Evolutionary conservation across 2,329 filamentous ascomycete genomes (phyloP).

Genomic region (Pezicula neosporulosa): DNA sequence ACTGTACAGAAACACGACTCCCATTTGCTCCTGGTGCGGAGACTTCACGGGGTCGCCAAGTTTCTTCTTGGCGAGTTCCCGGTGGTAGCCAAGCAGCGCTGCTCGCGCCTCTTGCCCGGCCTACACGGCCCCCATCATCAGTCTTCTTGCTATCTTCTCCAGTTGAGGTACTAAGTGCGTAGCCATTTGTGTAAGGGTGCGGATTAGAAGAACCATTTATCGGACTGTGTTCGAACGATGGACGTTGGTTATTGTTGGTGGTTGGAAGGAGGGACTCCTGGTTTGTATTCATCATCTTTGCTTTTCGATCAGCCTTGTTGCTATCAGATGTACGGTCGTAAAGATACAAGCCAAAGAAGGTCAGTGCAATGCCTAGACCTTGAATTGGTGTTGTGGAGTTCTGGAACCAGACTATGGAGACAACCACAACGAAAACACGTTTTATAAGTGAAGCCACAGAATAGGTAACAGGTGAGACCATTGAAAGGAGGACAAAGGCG

Average conservation of each 20-base stretch:
- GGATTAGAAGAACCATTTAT: slow-evolving; percentile 16
- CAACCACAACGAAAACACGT: slow-evolving; percentile 92
- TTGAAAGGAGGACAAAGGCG: slow-evolving; percentile 86
- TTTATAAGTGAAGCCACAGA: slow-evolving; percentile 95
- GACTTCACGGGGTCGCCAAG: slow-evolving; percentile 53
- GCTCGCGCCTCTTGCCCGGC: slow-evolving; percentile 39
- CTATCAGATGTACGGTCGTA: slow-evolving; percentile 91
- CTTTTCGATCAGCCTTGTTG: slow-evolving; percentile 81
- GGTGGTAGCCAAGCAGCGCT: slow-evolving; percentile 67
- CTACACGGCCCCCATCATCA: slow-evolving; percentile 48
- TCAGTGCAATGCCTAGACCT: slow-evolving; percentile 79
- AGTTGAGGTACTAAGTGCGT: slow-evolving; percentile 31
- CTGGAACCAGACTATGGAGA: slow-evolving; percentile 95
- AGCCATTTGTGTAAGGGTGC: slow-evolving; percentile 44
- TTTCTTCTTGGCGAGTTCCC: slow-evolving; percentile 82
- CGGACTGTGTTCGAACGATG: slow-evolving; percentile 31
- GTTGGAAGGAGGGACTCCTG: slow-evolving; percentile 26
- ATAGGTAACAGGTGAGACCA: slow-evolving; percentile 95
- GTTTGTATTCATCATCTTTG: slow-evolving; percentile 58
- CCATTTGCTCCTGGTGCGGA: neutral
- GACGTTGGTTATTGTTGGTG: slow-evolving; percentile 7
- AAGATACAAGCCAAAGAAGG: slow-evolving; percentile 88
- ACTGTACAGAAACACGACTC: neutral
- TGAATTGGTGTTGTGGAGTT: slow-evolving; percentile 82
- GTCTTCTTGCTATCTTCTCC: slow-evolving; percentile 27